A percentile compares a stretch with the other conserved stretches of the same genome.
phyloP scores from a whole-genome alignment of 2,329 filamentous ascomycete genomes.

The Fusarium longipes region DNA sequence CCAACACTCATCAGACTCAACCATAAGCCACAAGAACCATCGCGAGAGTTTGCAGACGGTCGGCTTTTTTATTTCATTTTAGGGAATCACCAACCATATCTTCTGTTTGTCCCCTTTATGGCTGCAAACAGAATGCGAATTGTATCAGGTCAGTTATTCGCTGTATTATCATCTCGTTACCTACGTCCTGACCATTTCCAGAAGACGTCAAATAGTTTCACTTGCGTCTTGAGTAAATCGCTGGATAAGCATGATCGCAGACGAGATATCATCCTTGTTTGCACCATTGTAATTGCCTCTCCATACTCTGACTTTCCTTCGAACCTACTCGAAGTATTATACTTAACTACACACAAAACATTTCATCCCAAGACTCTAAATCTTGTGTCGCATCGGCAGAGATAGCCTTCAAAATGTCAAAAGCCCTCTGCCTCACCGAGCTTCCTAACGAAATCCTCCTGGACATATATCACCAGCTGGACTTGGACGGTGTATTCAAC shows the following conservation, averaged over 20 bases:
- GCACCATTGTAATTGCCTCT: constrained; percentile 7
- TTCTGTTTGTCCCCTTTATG: not conserved
- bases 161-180: constrained; percentile 13
- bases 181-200: not conserved
- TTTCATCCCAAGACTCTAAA: not conserved
- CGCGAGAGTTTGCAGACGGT: not conserved
- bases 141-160: constrained; percentile 22
- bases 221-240: constrained; percentile 20
- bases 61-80: too few species aligned
- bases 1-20: not conserved
- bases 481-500: constrained; percentile 55
- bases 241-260: constrained; percentile 1
- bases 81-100: not conserved
- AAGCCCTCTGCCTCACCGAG: constrained; percentile 41
- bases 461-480: constrained; percentile 60
- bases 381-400: not conserved
- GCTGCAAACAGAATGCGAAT: constrained; percentile 35
- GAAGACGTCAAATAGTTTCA: not conserved
- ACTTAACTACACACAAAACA: not conserved
- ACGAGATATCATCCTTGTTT: not conserved
- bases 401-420: constrained; percentile 37
- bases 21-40: not conserved
- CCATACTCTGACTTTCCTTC: not conserved
- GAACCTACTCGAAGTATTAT: constrained; percentile 3
- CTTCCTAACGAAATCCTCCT: constrained; percentile 61